Percentiles rank a stretch among this genome's conserved stretches.
Conservation (phyloP, 495 filamentous ascomycete species). For the Aspergillus bertholletiae region DNA sequence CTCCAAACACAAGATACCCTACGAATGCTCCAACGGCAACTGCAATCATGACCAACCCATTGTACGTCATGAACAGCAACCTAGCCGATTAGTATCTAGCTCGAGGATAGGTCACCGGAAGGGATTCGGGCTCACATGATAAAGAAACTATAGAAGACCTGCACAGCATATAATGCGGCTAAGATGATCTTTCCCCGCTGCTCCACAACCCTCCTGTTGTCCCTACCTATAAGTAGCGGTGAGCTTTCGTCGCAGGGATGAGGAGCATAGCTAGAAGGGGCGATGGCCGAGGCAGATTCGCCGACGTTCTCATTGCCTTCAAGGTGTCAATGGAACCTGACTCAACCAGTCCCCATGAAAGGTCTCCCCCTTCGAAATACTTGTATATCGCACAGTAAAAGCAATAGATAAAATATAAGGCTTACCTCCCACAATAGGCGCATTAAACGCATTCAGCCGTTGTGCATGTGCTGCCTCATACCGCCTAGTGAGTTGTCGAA, state of each 20-base stretch:
- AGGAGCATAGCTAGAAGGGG: constrained; percentile 13
- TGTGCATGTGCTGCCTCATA: constrained; percentile 66
- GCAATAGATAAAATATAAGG: constrained; percentile 21
- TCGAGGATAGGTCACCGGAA: neutral
- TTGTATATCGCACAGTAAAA: neutral
- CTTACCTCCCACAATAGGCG: constrained; percentile 38
- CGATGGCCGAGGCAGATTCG: constrained; percentile 26
- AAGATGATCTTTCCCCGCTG: constrained; percentile 69
- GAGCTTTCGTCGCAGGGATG: constrained; percentile 55
- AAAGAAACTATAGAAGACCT: constrained; percentile 99
- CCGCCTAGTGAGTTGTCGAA: constrained; percentile 69
- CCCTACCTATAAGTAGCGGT: constrained; percentile 66
- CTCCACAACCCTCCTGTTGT: constrained; percentile 40
- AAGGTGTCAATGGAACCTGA: constrained; percentile 32
- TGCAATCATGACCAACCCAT: constrained; percentile 93
- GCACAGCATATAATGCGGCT: constrained; percentile 80
- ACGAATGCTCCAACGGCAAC: constrained; percentile 86
- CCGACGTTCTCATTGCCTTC: constrained; percentile 47
- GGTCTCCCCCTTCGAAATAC: neutral
- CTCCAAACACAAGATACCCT: constrained; percentile 81
- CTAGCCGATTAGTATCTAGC: constrained; percentile 42
- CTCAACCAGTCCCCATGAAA: constrained; percentile 6
- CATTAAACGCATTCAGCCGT: constrained; percentile 42
- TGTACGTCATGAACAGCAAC: constrained; percentile 99
- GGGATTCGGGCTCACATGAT: constrained; percentile 78